Evolutionary conservation across 106 monocot genomes (phyloP).

Genomic region (Allium fistulosum): DNA sequence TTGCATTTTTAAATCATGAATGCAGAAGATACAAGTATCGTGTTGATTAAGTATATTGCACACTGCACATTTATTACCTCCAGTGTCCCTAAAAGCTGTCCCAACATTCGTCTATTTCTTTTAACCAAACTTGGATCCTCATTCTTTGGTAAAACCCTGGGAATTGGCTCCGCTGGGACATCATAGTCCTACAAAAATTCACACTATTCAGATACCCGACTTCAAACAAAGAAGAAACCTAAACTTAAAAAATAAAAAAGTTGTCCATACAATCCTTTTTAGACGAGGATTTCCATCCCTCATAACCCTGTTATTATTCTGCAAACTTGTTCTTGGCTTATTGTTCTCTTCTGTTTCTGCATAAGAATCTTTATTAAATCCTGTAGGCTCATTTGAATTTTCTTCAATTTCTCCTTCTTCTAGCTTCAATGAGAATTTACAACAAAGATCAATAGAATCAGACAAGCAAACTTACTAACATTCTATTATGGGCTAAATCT

Average conservation of each 20-base stretch:
- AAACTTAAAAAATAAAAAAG: neutral
- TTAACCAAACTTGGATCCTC: conserved; percentile 82
- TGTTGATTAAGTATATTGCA: no score
- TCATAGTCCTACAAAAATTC: conserved; percentile 50
- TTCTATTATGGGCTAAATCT: no score
- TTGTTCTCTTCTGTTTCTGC: conserved; percentile 17
- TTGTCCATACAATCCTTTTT: conserved; percentile 47
- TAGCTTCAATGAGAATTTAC: conserved; percentile 30
- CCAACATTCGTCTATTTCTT: conserved; percentile 93
- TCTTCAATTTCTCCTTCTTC: conserved; percentile 43
- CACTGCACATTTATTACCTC: conserved; percentile 37
- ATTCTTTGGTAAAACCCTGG: conserved; percentile 45
- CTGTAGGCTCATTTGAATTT: conserved; percentile 9
- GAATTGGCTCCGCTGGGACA: conserved; percentile 51
- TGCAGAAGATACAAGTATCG: no score
- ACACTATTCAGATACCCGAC: neutral
- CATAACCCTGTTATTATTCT: conserved; percentile 36
- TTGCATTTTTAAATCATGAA: no score
- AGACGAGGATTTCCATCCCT: conserved; percentile 30
- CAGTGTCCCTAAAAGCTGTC: conserved; percentile 86
- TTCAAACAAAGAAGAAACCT: no score
- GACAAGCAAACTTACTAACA: no score
- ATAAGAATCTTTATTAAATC: conserved; percentile 14
- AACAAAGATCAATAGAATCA: no score
- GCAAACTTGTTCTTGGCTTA: conserved; percentile 11